These are phyloP conservation scores for Aspergillus costaricaensis DNA, from an alignment of 2,329 filamentous ascomycete species.

Conservation along the genomic window DNA sequence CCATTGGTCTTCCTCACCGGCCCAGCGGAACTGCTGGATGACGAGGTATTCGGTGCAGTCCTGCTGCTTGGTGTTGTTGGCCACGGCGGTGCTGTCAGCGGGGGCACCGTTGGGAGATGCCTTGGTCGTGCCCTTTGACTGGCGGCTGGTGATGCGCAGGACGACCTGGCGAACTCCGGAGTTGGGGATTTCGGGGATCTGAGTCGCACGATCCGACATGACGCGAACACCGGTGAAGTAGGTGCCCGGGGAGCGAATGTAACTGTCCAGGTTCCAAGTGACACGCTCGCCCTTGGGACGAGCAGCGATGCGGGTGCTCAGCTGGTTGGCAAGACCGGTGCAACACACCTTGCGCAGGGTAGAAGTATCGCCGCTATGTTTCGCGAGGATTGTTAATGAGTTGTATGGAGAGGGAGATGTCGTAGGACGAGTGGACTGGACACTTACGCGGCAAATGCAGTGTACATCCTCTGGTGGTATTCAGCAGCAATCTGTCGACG, in stretches of 20 bases:
- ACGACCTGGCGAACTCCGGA: slow-evolving; percentile 45
- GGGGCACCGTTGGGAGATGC: background rate
- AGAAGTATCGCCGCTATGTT: slow-evolving; percentile 36
- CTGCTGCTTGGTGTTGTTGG: slow-evolving; percentile 39
- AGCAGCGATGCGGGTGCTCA: slow-evolving; percentile 36
- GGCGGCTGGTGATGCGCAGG: slow-evolving; percentile 41
- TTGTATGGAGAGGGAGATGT: background rate
- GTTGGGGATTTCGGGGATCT: slow-evolving; percentile 41
- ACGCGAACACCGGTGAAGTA: slow-evolving; percentile 42
- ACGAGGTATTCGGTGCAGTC: slow-evolving; percentile 54
- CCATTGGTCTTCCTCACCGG: slow-evolving; percentile 48
- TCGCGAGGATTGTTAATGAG: slow-evolving; percentile 17
- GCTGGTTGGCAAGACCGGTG: slow-evolving; percentile 38
- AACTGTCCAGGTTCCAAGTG: slow-evolving; percentile 42
- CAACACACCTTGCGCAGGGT: slow-evolving; percentile 42
- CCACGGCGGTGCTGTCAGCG: background rate
- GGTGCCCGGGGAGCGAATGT: slow-evolving; percentile 39
- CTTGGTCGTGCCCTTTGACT: slow-evolving; percentile 34
- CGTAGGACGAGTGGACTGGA: background rate
- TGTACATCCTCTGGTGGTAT: slow-evolving; percentile 52
- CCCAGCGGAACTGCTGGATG: slow-evolving; percentile 49
- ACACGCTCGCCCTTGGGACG: slow-evolving; percentile 35
- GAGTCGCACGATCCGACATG: slow-evolving; percentile 45
- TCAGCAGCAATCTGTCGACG: slow-evolving; percentile 40
- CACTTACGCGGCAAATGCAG: slow-evolving; percentile 48